Base-by-base conservation (phyloP, 441 rosid genomes). In the Jatropha podagrica region DNA sequence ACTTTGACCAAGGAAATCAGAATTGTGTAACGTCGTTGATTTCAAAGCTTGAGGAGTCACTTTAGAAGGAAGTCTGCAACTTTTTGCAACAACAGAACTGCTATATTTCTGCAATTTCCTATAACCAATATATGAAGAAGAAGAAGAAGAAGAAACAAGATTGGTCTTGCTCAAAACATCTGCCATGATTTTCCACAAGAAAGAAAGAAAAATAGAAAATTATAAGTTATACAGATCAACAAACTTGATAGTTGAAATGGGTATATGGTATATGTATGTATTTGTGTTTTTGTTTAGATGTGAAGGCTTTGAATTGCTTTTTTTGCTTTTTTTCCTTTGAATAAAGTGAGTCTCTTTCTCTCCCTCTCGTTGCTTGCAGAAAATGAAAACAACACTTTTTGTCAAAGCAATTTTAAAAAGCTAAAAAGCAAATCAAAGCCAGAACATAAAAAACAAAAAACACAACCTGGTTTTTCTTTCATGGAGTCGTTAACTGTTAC, bases 91-190 rank as follows among this genome's bases (percentile, higher is more conserved):
- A 37, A 70, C 69, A 63, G 76, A 82, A 59, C 70, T n/a, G 26
- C 74, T 56, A 51, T 52, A 26, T 46, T 70, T 56, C 4, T 48
- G 78, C 56, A 76, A 78, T 78, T 80, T 69, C 20, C 42, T 78
- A 70, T 42, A 78, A 20, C 61, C 72, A 42, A 68, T 41, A 55
- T 40, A 72, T n/a, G 80, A 44, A 64, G 84, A 83, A 62, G 69
- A 73, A 15, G 72, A 75, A 32, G 72, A 75, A 32, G 71, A 56
- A 56, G 72, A 37, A 55, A 78, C 26, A 67, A 89, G 79, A 80
- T 81, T 85, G 46, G 85, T 40, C 69, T 81, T 84, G 78, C 85
- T 78, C 75, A 90, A 70, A 67, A 87, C 86, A 68, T 77, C 90
- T 12, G 91, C 87, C 94, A 88, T 90, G 65, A 54, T 65, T 48